Percentiles rank a stretch among this genome's conserved stretches.
Evolutionary conservation across 345 rosid species (phyloP).

Genomic region (Citrus sp.): DNA sequence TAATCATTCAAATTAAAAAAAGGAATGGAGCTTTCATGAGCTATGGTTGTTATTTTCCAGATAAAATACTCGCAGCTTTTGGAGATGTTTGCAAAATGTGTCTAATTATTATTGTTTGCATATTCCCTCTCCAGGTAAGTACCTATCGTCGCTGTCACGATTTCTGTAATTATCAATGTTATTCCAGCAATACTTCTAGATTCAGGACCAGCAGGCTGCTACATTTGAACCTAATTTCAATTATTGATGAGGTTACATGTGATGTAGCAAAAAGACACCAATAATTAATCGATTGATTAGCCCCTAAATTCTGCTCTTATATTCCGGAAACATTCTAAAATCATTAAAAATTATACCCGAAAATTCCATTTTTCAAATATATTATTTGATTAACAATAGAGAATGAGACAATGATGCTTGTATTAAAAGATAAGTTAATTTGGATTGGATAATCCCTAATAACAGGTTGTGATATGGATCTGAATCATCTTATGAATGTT

Average conservation of each 20-base stretch:
- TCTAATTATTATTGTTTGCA: neutral
- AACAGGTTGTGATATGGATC: slow-evolving; percentile 12
- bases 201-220: slow-evolving; percentile 22
- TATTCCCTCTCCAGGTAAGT: neutral
- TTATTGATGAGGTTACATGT: slow-evolving; percentile 32
- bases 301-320: slow-evolving; percentile 11
- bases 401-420: slow-evolving; percentile 12
- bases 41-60: neutral
- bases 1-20: neutral
- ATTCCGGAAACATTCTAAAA: slow-evolving; percentile 30
- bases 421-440: slow-evolving; percentile 9
- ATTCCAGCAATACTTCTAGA: slow-evolving; percentile 1
- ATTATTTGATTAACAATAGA: slow-evolving; percentile 1
- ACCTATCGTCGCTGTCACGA: neutral
- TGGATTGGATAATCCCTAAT: slow-evolving; percentile 1
- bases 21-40: neutral
- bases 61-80: neutral
- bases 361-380: neutral
- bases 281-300: slow-evolving; percentile 12
- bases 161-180: neutral
- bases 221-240: slow-evolving; percentile 21
- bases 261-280: slow-evolving; percentile 16
- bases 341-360: slow-evolving; percentile 19
- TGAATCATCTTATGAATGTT: slow-evolving; percentile 8
- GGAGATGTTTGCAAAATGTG: neutral